Percentiles rank a stretch among this genome's conserved stretches.
phyloP scores from a whole-genome alignment of 768 basidiomycete species.

The Lanmaoa pseudosensibilis region DNA sequence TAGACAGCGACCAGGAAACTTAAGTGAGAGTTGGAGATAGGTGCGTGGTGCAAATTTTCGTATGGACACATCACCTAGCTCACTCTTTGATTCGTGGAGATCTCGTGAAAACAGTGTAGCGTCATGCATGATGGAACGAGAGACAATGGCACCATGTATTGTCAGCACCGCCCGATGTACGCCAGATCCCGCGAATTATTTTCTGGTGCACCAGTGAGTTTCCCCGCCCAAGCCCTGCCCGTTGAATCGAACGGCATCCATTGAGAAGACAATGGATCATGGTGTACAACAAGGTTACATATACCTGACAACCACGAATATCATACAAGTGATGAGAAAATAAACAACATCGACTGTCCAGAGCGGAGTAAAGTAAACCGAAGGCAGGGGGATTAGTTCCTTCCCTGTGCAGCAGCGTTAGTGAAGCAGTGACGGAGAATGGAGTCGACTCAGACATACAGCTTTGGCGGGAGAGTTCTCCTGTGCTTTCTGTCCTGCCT shows the following conservation, averaged over 20 bases:
- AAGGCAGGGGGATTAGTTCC: background rate
- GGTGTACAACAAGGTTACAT: constrained; percentile 10
- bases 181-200: too few species aligned
- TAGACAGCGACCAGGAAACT: constrained; percentile 21
- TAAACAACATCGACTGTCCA: constrained; percentile 7
- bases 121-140: background rate
- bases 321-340: constrained; percentile 9
- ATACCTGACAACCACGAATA: background rate
- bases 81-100: background rate
- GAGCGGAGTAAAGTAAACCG: background rate
- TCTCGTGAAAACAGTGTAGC: background rate
- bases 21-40: constrained; percentile 40
- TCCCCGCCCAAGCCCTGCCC: too few species aligned
- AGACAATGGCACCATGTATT: background rate
- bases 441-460: constrained; percentile 8
- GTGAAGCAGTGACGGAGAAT: background rate
- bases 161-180: background rate
- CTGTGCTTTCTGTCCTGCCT: background rate
- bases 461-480: background rate
- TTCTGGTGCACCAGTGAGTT: background rate
- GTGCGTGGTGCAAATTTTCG: constrained; percentile 29
- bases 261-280: background rate
- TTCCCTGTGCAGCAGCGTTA: constrained; percentile 4
- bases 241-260: background rate
- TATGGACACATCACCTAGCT: background rate